Percentiles rank a stretch among this genome's conserved stretches.
Evolutionary conservation across 2,329 filamentous ascomycete species (phyloP).

Genomic region (Paraphaeosphaeria minitans): DNA sequence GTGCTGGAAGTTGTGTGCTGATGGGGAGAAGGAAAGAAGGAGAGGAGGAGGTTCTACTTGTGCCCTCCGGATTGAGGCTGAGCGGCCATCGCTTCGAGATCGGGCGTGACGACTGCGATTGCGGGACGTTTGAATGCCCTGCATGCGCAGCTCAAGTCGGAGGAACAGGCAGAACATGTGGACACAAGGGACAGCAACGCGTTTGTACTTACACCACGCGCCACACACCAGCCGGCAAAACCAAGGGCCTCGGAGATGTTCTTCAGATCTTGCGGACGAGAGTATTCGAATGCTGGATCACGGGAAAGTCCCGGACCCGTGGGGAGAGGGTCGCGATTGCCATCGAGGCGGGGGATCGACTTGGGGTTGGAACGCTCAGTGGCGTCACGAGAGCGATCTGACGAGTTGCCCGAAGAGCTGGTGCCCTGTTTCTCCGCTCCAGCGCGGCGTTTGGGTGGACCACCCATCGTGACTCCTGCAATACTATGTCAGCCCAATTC

Average conservation of each 20-base stretch:
- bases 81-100: neutral
- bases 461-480: constrained; percentile 42
- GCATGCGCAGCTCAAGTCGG: neutral
- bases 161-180: constrained; percentile 4
- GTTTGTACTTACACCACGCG: constrained; percentile 46
- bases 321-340: constrained; percentile 39
- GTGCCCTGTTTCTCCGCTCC: constrained; percentile 34
- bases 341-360: constrained; percentile 40
- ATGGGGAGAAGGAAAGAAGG: constrained; percentile 6
- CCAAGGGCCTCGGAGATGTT: constrained; percentile 46
- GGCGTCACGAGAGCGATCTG: constrained; percentile 29
- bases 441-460: constrained; percentile 42
- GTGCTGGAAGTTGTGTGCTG: neutral
- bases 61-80: neutral
- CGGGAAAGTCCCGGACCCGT: neutral
- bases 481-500: constrained; percentile 16
- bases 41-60: neutral
- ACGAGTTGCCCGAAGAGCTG: constrained; percentile 33
- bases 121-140: constrained; percentile 8
- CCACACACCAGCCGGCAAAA: constrained; percentile 40
- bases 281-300: constrained; percentile 29
- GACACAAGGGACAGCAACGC: constrained; percentile 1
- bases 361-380: constrained; percentile 35
- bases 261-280: constrained; percentile 35
- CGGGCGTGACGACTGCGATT: neutral